Evolutionary conservation across 331 rosid species (phyloP), one percentile per base, ranked within the genome.

Genomic region (Malus hybrid): DNA sequence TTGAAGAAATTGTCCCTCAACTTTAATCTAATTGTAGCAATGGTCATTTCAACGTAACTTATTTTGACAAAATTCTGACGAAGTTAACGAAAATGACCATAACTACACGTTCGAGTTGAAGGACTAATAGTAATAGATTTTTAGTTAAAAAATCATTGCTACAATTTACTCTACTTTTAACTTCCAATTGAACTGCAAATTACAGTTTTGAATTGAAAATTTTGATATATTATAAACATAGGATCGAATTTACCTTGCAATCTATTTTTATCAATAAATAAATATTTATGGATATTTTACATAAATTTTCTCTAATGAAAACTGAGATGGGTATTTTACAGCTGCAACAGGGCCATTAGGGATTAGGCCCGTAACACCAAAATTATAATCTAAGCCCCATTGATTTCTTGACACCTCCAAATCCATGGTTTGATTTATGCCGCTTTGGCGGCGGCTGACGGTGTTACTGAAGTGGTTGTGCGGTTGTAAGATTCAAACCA

Each of bases 401-500:
- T 0, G 79, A 67, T 72, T 64, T 55, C 67, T 79, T 71, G 12
- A 46, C 81, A 2, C 18, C 28, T 7, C 15, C 28, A 14, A 33
- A 48, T 13, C 71, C 63, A 18, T 70, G 46, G 5, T 50, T 28
- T 0, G 27, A 14, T 6, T 65, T 76, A 11, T 0, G 31, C 54
- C 15, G 7, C 3, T 0, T 59, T 20, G 3, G 64, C 64, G 2
- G 27, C 74, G 11, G 71, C 29, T 39, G 84, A 52, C 2, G 57
- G 19, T 52, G 42, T 24, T 56, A 16, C 15, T 69, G 84, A 65
- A 63, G 70, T 83, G 1, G 84, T 85, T 7, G 96, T 89, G 62
- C 98, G 46, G 64, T 80, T 91, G 76, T 91, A 89, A 63, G 89
- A 76, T 74, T 86, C 76, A 54, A 88, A 89, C 98, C 98, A 93